Conservation (phyloP, 805 yeast genomes). For the Hemisphaericaspora nanyangensis region DNA sequence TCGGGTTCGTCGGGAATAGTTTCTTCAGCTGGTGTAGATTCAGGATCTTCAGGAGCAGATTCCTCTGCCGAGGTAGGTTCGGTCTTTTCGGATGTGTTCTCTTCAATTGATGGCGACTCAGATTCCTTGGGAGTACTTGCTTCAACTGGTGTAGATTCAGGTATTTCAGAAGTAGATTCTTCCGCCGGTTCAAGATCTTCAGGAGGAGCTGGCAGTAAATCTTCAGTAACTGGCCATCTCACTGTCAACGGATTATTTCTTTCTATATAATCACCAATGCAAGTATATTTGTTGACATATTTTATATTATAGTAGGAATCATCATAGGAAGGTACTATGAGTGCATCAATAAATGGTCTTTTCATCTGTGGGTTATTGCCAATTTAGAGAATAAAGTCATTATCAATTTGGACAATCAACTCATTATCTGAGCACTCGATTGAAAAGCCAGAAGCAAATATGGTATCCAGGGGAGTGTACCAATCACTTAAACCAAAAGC, state of each 20-base stretch:
- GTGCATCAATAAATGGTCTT: constrained; percentile 12
- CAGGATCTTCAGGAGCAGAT: too few relatives aligned
- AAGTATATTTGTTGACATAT: constrained; percentile 10
- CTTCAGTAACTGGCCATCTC: constrained; percentile 7
- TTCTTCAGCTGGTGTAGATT: too few relatives aligned
- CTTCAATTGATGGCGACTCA: background rate
- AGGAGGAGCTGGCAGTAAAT: constrained; percentile 7
- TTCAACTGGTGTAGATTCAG: too few relatives aligned
- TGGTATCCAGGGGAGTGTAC: constrained; percentile 12
- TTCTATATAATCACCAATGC: constrained; percentile 6
- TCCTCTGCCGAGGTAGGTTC: too few relatives aligned
- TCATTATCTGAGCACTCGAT: constrained; percentile 13
- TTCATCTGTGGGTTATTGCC: too few relatives aligned
- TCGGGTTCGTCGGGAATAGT: too few relatives aligned
- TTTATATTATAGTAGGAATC: constrained; percentile 5
- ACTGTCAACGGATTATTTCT: constrained; percentile 12
- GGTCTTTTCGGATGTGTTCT: too few relatives aligned
- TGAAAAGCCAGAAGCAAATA: constrained; percentile 5
- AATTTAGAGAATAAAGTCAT: constrained; percentile 26
- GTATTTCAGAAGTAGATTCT: too few relatives aligned
- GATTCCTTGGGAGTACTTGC: background rate
- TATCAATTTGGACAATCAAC: constrained; percentile 10
- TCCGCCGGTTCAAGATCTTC: background rate
- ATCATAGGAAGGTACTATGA: constrained; percentile 6
- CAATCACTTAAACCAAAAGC: constrained; percentile 19